Evolutionary conservation across 176 grass and related monocot species (phyloP), one percentile per base, ranked within the genome.

Genomic region (Cenchrus fungigraminus): DNA sequence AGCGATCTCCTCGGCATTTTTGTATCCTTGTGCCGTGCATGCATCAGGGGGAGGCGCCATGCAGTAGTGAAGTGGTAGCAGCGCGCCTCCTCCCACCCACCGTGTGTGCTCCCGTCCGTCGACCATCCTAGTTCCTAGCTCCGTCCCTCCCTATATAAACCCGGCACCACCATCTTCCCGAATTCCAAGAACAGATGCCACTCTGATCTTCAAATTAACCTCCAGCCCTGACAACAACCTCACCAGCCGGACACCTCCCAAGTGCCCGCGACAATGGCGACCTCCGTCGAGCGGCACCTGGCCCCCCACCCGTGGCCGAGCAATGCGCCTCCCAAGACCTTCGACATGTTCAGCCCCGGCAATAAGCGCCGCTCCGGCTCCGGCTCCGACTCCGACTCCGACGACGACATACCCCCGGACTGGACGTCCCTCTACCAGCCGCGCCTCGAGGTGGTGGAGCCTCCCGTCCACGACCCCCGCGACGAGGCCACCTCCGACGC

Each of bases 401-500:
- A 87, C 0, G 94, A 93, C 43, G 31, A 16, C 62, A 29, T 55
- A 0, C 72, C 72, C 28, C 72, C 72, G 5, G 92, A 88, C 82
- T 95, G 92, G 92, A 84, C 79, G 2, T 56, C 56, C 15, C 52
- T 84, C 3, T 89, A 87, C 66, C 60, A 9, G 10, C 71, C 81
- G 2, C 93, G 88, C 5, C 85, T 88, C 46, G 91, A 97, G 65
- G 87, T 90, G 65, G 87, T 90, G 71, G 95, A 98, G 69, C 85
- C 93, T 1, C 57, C 95, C 6, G 84, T 88, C 65, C 87, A 29
- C 28, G 95, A 98, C 82, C 42, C 73, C 9, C 84, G 93, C 25
- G 95, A 98, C 85, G 95, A 95, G 51, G 91, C 85, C 72, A 98
- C 95, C 3, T 55, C 93, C 0, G 95, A 95, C 91, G 74, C 81